These are phyloP conservation scores for Umbelopsis vinacea DNA, from an alignment of 192 early-diverging fungal genomes.

Conservation along the genomic window DNA sequence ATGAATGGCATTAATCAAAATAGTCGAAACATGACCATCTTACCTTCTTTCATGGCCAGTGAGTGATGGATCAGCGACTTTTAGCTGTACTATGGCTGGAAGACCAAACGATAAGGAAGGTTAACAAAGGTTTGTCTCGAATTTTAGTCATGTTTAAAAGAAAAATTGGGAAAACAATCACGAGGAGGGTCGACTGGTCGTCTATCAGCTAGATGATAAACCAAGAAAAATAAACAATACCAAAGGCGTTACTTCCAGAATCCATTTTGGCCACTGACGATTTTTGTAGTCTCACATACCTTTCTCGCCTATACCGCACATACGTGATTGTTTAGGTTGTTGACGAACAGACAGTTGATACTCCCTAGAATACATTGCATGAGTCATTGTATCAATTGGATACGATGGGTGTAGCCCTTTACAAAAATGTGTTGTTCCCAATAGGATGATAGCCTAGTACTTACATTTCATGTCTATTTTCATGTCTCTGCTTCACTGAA, in stretches of 20 bases:
- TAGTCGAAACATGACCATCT: neutral
- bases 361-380: constrained; percentile 2
- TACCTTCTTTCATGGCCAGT: constrained; percentile 34
- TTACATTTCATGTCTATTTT: constrained; percentile 50
- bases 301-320: constrained; percentile 95
- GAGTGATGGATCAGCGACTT: constrained; percentile 33
- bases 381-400: neutral
- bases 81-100: constrained; percentile 66
- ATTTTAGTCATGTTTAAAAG: neutral
- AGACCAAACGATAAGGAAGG: neutral
- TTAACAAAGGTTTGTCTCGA: neutral
- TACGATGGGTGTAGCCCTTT: neutral
- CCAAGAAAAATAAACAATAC: neutral
- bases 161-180: constrained; percentile 17
- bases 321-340: constrained; percentile 92
- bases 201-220: constrained; percentile 61
- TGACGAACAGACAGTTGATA: constrained; percentile 78
- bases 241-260: too few relatives aligned
- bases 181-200: constrained; percentile 82
- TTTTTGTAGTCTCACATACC: constrained; percentile 55
- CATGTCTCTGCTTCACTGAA: constrained; percentile 45
- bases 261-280: too few relatives aligned
- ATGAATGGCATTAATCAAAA: neutral
- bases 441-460: neutral
- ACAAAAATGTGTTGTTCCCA: neutral